Evolutionary conservation across 495 filamentous ascomycete genomes (phyloP).

Genomic region (Aspergillus panamensis): DNA sequence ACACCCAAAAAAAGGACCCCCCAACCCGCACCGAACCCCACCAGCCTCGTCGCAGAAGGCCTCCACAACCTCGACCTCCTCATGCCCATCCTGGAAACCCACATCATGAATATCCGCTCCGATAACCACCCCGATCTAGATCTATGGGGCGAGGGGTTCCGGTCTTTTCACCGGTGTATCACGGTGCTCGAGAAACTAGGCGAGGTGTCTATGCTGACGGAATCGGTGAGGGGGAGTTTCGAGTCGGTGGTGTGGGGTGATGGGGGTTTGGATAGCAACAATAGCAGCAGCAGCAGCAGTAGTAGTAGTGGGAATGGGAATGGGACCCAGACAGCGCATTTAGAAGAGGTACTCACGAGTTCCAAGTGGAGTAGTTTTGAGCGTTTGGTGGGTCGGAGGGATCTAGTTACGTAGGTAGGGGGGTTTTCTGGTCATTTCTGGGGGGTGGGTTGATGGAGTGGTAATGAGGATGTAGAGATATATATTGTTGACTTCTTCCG

Average conservation of each 20-base stretch:
- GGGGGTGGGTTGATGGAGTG: no score
- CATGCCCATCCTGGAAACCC: constrained; percentile 5
- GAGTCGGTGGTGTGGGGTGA: constrained; percentile 1
- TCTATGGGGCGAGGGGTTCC: constrained; percentile 6
- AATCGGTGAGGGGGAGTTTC: constrained; percentile 12
- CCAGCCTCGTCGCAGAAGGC: constrained; percentile 12
- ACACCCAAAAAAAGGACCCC: not conserved
- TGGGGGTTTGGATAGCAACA: not conserved
- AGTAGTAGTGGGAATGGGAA: not conserved
- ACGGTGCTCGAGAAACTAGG: constrained; percentile 12
- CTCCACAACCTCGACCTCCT: constrained; percentile 6
- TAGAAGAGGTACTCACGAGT: constrained; percentile 6
- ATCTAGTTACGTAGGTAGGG: not conserved
- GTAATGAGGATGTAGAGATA: no score
- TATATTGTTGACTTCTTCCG: no score
- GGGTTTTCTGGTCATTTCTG: no score
- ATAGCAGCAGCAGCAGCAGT: not conserved
- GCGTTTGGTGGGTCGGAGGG: constrained; percentile 3
- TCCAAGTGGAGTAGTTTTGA: constrained; percentile 4
- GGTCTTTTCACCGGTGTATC: constrained; percentile 14
- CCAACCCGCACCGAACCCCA: no score
- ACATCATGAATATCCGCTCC: constrained; percentile 8
- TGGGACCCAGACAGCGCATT: not conserved
- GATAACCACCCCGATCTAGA: not conserved
- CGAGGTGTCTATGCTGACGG: constrained; percentile 13